Percentiles rank a stretch among this genome's conserved stretches.
Conservation (phyloP, 768 basidiomycete species). For the Panus rudis region DNA sequence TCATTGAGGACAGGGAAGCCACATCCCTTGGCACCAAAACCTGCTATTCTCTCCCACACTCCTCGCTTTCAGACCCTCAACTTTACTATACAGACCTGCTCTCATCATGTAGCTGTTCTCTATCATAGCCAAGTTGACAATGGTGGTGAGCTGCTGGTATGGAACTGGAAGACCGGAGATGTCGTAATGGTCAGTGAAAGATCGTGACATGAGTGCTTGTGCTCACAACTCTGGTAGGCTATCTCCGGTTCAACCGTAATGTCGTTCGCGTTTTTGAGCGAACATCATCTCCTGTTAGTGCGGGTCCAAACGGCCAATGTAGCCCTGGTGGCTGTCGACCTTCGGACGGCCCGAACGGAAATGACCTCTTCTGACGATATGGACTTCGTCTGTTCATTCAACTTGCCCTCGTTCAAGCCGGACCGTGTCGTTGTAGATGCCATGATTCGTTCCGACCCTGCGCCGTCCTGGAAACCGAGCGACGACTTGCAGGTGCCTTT, state of each 20-base stretch:
- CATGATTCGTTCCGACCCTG: slow-evolving; percentile 47
- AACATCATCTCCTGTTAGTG: slow-evolving; percentile 19
- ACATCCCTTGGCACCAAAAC: slow-evolving; percentile 37
- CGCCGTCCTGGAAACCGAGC: slow-evolving; percentile 37
- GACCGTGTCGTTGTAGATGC: slow-evolving; percentile 26
- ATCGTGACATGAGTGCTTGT: neutral
- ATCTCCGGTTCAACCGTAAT: no score
- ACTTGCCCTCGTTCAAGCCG: slow-evolving; percentile 31
- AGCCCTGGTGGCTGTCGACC: slow-evolving; percentile 34
- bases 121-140: slow-evolving; percentile 27
- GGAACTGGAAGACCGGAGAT: slow-evolving; percentile 61
- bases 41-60: slow-evolving; percentile 22
- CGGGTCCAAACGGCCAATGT: slow-evolving; percentile 10
- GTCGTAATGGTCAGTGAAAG: slow-evolving; percentile 38
- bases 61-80: slow-evolving; percentile 13
- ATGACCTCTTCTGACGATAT: slow-evolving; percentile 24
- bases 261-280: slow-evolving; percentile 22
- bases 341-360: slow-evolving; percentile 26
- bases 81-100: slow-evolving; percentile 50
- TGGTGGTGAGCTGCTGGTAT: slow-evolving; percentile 45
- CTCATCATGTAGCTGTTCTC: slow-evolving; percentile 44
- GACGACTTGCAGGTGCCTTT: slow-evolving; percentile 37
- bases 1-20: slow-evolving; percentile 36
- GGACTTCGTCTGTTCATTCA: slow-evolving; percentile 32
- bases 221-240: neutral